Evolutionary conservation across 1,139 yeast species (phyloP).

Genomic region (Pneumocystis sp.): DNA sequence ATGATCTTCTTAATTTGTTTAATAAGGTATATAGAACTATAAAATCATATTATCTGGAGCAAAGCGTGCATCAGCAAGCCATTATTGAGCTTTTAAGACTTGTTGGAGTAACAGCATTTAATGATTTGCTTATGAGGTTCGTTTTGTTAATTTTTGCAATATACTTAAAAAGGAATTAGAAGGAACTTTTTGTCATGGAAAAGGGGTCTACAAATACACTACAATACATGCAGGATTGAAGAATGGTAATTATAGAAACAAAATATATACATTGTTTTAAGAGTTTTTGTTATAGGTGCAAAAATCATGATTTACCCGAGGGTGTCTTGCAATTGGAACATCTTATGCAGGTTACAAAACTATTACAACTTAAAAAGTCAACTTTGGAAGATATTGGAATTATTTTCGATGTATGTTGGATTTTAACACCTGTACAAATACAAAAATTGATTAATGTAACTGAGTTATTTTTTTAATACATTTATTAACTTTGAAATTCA

Average conservation of each 20-base stretch:
- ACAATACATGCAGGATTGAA: constrained; percentile 88
- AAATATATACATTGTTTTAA: not conserved
- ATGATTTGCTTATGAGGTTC: constrained; percentile 81
- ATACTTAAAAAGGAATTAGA: not conserved
- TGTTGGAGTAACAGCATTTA: constrained; percentile 89
- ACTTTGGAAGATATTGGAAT: constrained; percentile 84
- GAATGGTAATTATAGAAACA: constrained; percentile 47
- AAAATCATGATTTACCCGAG: constrained; percentile 80
- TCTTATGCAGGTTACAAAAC: constrained; percentile 83
- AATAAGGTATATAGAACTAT: constrained; percentile 87
- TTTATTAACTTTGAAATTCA: not conserved
- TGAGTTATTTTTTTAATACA: not conserved
- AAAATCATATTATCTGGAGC: constrained; percentile 80
- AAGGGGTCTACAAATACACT: constrained; percentile 90
- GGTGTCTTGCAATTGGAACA: constrained; percentile 81
- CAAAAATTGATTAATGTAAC: constrained; percentile 59
- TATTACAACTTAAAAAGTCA: constrained; percentile 59
- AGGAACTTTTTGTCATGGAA: constrained; percentile 91
- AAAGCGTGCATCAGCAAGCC: constrained; percentile 72
- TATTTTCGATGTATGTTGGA: constrained; percentile 87
- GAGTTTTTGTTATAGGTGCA: constrained; percentile 33
- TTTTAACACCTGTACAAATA: constrained; percentile 83
- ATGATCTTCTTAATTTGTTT: constrained; percentile 78
- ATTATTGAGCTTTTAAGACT: constrained; percentile 69
- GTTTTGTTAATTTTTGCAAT: not conserved